Conservation (phyloP, 306 rosid genomes). For the Mimosa bimucronata region DNA sequence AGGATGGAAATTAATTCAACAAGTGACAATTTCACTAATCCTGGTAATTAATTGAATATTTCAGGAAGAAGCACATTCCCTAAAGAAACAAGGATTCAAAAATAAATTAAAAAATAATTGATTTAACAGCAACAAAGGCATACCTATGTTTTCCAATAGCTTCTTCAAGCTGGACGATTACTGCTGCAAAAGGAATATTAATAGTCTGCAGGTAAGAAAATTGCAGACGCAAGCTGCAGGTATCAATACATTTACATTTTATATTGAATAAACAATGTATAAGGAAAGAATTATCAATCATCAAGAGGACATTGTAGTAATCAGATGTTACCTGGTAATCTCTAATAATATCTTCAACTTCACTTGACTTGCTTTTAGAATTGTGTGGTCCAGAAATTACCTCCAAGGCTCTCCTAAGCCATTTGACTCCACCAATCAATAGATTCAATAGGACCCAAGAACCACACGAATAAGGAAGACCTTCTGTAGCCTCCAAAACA, state of each 20-base stretch:
- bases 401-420: conserved; percentile 78
- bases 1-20: neutral
- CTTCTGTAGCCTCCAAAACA: conserved; percentile 66
- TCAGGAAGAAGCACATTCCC: neutral
- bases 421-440: conserved; percentile 64
- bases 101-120: conserved; percentile 13
- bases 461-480: conserved; percentile 44
- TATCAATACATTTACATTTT: conserved; percentile 31
- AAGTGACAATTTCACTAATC: conserved; percentile 20
- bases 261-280: conserved; percentile 21
- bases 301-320: conserved; percentile 6
- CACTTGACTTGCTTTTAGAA: conserved; percentile 63
- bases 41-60: conserved; percentile 21
- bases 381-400: conserved; percentile 49
- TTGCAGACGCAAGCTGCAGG: conserved; percentile 37
- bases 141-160: conserved; percentile 80
- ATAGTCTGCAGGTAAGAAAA: conserved; percentile 60
- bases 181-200: conserved; percentile 54
- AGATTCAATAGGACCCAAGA: conserved; percentile 60
- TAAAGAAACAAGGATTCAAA: conserved; percentile 19
- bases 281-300: conserved; percentile 1
- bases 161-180: conserved; percentile 63
- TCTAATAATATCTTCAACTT: conserved; percentile 67
- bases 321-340: conserved; percentile 56
- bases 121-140: conserved; percentile 38